These are phyloP conservation scores for Vitis rupestris DNA, from an alignment of 164 flowering plant species.

Conservation along the genomic window DNA sequence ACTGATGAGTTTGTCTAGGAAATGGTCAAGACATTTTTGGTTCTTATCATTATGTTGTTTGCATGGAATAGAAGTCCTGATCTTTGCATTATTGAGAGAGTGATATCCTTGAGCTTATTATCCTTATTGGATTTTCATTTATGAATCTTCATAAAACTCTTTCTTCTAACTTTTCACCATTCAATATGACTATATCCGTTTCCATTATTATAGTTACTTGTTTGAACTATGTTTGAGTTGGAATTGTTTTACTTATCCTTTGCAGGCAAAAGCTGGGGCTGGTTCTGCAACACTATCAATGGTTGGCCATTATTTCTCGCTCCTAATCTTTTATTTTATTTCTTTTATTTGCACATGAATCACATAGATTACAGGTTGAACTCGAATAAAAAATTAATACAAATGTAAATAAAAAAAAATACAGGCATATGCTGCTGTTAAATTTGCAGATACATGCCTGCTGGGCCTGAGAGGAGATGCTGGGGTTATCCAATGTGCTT, in stretches of 20 bases:
- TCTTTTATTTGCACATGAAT: neutral
- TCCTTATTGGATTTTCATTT: too few species aligned
- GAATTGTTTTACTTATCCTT: slow-evolving; percentile 5
- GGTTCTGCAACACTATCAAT: slow-evolving; percentile 98
- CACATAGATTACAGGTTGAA: neutral
- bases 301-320: slow-evolving; percentile 38
- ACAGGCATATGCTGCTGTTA: slow-evolving; percentile 94
- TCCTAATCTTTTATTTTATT: neutral
- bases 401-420: slow-evolving; percentile 2
- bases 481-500: slow-evolving; percentile 75
- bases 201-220: too few species aligned
- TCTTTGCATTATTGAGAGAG: too few species aligned
- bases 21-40: too few species aligned
- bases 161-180: too few species aligned
- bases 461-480: slow-evolving; percentile 90
- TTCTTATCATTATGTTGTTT: too few species aligned
- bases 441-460: slow-evolving; percentile 91
- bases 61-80: too few species aligned
- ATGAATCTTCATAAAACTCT: too few species aligned
- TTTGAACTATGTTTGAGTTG: too few species aligned
- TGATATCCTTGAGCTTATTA: too few species aligned
- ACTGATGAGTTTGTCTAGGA: too few species aligned
- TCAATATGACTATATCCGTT: too few species aligned
- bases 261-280: slow-evolving; percentile 97
- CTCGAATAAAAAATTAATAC: neutral